Evolutionary conservation across 2,329 filamentous ascomycete species (phyloP), one percentile per base, ranked within the genome.

Genomic region (Monilinia vaccinii-corymbosi): DNA sequence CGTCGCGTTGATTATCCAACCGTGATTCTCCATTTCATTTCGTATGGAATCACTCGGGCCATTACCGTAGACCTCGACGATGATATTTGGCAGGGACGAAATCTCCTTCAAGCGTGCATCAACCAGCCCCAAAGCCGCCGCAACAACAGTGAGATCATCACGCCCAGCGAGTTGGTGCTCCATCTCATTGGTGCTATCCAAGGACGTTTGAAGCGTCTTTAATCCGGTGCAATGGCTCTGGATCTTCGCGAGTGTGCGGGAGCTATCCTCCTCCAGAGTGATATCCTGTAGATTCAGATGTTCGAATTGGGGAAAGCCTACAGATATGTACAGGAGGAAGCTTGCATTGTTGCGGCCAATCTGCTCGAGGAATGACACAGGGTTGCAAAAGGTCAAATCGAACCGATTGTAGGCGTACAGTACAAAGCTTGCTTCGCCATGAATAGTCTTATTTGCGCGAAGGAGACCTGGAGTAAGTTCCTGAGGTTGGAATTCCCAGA

Each of bases 391-490:
- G 46, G 48, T 58, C 57, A 69, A 64, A 58, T 66, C 55, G 53
- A 69, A 69, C 46, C 40, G 28, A 57, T 68, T 67, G 44, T 62
- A 40, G 40, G 59, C 31, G 51, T 69, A 69, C 46, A 67, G 57
- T n/a, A 65, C 10, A 25, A 23, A 61, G 53, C 61, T 65, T 25
- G 68, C 63, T 62, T 69, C 66, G 47, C 14, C 28, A 55, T 68
- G 52, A 55, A 69, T 48, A 23, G 49, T 58, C 55, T 66, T 66
- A 56, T 64, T 68, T 34, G 45, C 56, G 32, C 45, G 34, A 28
- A 68, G 61, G 44, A 69, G 63, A 31, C 53, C 56, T 9, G 23
- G 34, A 28, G 61, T 62, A 14, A 61, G 40, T 18, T 32, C 23
- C 23, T 21, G 36, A 36, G 8, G n/a, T 36, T 18, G 25, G 25